Base-by-base conservation (phyloP, 78 protist species). In the Dictyostelium capitatum region DNA sequence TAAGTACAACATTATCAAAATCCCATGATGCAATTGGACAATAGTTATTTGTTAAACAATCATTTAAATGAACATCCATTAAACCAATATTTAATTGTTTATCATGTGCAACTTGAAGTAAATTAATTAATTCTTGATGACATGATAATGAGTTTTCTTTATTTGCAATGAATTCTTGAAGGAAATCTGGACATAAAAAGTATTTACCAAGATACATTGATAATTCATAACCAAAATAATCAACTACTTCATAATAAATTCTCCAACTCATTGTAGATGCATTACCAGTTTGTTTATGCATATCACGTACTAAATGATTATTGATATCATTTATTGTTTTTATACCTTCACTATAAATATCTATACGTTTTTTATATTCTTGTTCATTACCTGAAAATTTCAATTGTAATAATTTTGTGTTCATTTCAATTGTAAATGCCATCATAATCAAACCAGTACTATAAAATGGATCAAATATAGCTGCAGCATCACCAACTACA, bases 401-500 rank as follows among this genome's bases (percentile, higher is more conserved):
- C 10, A 47, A 47, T 17, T 51, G 46, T 1, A 64, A 50, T 23
- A 87, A 11, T 28, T 74, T 84, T 0, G 93, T 87, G 0, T 47
- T 11, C 77, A 83, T 77, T 15, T 87, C 93, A 20, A 72, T n/a
- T 23, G 74, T 83, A 32, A 74, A 14, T 0, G 92, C 92, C 59
- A 85, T 85, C 92, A 85, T 85, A 7, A 75, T 50, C 92, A 85
- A 74, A 48, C 92, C 92, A 47, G 92, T 85, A 3, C 78, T 57
- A 20, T 85, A 85, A 77, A 85, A 85, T 41, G 92, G 92, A 57
- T 85, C 92, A 50, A 85, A 85, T 20, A 85, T 74, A 0, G 92
- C 92, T 23, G 92, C 92, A 0, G 92, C 83, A 75, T 85, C 92
- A n/a, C 92, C 92, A 11, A 85, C 7, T 6, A 85, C 92, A 41